Percentiles rank a stretch among this genome's conserved stretches.
phyloP scores from a whole-genome alignment of 495 filamentous ascomycete species.

The Pseudomonodictys pantanalensis region DNA sequence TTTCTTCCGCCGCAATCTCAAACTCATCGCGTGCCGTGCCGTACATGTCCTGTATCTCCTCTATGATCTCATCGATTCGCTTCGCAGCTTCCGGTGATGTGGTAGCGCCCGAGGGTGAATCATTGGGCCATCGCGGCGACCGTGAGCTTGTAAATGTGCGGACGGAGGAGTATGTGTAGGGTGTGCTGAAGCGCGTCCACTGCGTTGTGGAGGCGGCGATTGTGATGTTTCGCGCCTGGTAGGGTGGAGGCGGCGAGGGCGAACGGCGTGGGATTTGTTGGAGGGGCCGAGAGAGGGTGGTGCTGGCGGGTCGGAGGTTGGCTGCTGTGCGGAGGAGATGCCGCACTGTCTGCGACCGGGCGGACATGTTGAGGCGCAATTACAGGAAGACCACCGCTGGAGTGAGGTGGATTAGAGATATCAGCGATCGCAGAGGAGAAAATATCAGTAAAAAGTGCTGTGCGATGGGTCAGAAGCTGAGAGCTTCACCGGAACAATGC shows the following conservation, averaged over 20 bases:
- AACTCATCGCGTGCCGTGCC: conserved; percentile 54
- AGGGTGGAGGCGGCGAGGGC: conserved; percentile 6
- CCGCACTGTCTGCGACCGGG: background rate
- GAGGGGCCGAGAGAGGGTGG: background rate
- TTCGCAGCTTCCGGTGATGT: conserved; percentile 1
- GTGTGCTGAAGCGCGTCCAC: conserved; percentile 22
- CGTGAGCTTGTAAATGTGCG: conserved; percentile 8
- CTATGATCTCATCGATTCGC: conserved; percentile 17
- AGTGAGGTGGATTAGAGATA: too few relatives aligned
- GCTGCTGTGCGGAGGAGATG: background rate
- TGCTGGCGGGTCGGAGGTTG: background rate
- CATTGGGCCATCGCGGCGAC: background rate
- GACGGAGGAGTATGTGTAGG: conserved; percentile 17
- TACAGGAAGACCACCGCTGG: background rate
- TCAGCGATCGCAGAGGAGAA: too few relatives aligned
- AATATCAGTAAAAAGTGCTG: too few relatives aligned
- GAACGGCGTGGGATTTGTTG: background rate
- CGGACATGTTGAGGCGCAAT: background rate
- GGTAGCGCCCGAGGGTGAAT: background rate
- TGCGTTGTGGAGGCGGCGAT: background rate
- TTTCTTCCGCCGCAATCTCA: conserved; percentile 57
- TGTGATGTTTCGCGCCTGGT: background rate
- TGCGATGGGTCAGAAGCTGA: too few relatives aligned
- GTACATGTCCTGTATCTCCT: conserved; percentile 45
- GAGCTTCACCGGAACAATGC: too few relatives aligned